These are phyloP conservation scores for Cucumis cinereus DNA, from an alignment of 306 rosid species.

Conservation along the genomic window DNA sequence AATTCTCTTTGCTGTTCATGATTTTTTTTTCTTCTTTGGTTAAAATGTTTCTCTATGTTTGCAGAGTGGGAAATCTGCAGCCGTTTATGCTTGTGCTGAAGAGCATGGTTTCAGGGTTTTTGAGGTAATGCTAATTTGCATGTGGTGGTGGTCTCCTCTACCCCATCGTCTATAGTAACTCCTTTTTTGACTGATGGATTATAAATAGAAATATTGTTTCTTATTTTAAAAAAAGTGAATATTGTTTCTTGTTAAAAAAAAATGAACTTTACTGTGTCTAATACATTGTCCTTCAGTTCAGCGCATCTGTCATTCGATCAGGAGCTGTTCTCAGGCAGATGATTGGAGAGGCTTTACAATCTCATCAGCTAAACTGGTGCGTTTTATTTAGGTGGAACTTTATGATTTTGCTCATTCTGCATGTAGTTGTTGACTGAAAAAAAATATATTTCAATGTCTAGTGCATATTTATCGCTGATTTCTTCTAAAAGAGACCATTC, in stretches of 20 bases:
- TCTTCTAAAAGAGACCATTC: neutral
- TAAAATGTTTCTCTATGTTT: slow-evolving; percentile 8
- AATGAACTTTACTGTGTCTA: neutral
- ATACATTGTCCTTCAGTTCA: slow-evolving; percentile 39
- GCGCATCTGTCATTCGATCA: slow-evolving; percentile 61
- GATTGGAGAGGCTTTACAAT: slow-evolving; percentile 59
- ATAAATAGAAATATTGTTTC: neutral
- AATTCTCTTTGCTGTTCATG: neutral
- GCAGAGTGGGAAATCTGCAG: slow-evolving; percentile 98
- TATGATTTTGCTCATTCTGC: neutral
- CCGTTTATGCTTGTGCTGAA: slow-evolving; percentile 82
- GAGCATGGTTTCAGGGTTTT: slow-evolving; percentile 72
- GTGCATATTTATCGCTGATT: neutral
- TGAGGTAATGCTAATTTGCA: slow-evolving; percentile 44
- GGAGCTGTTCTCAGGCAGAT: slow-evolving; percentile 55
- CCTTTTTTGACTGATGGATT: neutral
- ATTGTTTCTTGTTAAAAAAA: neutral
- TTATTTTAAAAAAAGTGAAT: neutral
- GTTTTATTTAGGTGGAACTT: no score
- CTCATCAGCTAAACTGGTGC: slow-evolving; percentile 48
- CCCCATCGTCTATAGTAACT: neutral
- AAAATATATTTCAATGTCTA: neutral
- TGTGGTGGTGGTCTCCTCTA: neutral
- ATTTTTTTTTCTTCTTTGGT: neutral
- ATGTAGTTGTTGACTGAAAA: neutral